Conservation (phyloP, 805 yeast genomes). For the Ogataea thermomethanolica region DNA sequence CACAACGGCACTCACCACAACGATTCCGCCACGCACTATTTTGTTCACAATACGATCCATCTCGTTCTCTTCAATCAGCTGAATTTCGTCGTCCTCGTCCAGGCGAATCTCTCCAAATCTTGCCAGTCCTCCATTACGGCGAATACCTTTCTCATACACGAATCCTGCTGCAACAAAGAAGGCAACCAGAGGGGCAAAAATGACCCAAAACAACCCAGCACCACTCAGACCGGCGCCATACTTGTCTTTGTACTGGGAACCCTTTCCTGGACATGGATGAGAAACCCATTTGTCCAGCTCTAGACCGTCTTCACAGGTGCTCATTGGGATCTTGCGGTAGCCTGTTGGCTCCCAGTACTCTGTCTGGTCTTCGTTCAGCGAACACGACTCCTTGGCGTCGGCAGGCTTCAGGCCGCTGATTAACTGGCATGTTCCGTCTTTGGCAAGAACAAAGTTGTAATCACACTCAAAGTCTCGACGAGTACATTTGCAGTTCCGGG, state of each 20-base stretch:
- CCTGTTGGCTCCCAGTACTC: slow-evolving; percentile 91
- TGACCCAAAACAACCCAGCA: slow-evolving; percentile 46
- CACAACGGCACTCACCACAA: slow-evolving; percentile 22
- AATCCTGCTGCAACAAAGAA: slow-evolving; percentile 56
- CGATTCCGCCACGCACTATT: slow-evolving; percentile 56
- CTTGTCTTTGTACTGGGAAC: slow-evolving; percentile 49
- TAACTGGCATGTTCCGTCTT: slow-evolving; percentile 81
- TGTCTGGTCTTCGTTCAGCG: slow-evolving; percentile 45
- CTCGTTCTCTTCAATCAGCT: slow-evolving; percentile 55
- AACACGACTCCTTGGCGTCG: slow-evolving; percentile 61
- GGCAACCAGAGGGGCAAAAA: slow-evolving; percentile 55
- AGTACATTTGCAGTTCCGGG: slow-evolving; percentile 76
- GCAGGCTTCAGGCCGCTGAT: slow-evolving; percentile 71
- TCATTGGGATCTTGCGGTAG: slow-evolving; percentile 78
- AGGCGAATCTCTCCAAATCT: slow-evolving; percentile 84
- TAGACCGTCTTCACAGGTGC: slow-evolving; percentile 83
- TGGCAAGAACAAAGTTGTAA: slow-evolving; percentile 66
- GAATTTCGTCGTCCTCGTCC: slow-evolving; percentile 61
- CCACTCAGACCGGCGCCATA: slow-evolving; percentile 54
- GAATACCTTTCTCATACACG: slow-evolving; percentile 76
- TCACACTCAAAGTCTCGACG: slow-evolving; percentile 93
- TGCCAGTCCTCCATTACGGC: slow-evolving; percentile 71
- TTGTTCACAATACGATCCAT: slow-evolving; percentile 57
- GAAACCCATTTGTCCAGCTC: slow-evolving; percentile 62
- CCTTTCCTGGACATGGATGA: slow-evolving; percentile 86